Base-by-base conservation (phyloP, 2,329 filamentous ascomycete species). In the Ophiostoma perfectum region DNA sequence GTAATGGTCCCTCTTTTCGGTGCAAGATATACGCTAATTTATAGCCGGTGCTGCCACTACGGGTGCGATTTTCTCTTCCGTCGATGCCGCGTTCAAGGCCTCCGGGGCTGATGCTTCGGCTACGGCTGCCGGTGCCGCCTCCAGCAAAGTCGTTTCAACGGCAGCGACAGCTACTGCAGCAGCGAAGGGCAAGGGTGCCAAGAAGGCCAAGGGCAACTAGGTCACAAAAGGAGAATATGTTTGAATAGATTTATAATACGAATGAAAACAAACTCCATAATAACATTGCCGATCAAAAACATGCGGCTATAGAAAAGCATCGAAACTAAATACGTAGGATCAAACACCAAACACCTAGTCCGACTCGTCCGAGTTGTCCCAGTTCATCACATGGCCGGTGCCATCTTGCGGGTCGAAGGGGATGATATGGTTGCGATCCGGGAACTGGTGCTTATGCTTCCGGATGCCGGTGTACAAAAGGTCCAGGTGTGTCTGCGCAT, bases 401-500 rank as follows among this genome's bases (percentile, higher is more conserved):
- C 4, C 7, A 3, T 42, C 38, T 8, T 18, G 8, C 8, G 27
- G 27, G 27, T 18, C 16, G 6, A 42, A 63, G 3, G 60, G 60
- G 8, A 63, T 63, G 16, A 63, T 18, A 16, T 11, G 7, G 1
- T 44, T 18, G 3, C 60, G 38, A 4, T 42, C 6, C 7, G 58
- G 58, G 58, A 62, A 82, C 9, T 78, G 39, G 41, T 65, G 18
- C 7, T 41, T 62, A 49, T 42, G 52, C 7, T 4, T 2, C 11
- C 60, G 60, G 1, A 47, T 6, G 7, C 68, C 65, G 5, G 3
- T 11, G 27, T 38, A 52, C 27, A 69, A n/a, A 3, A 67, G 1
- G 6, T 16, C 38, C 8, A 44, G 14, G 5, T 58, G 9, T 5
- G 9, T 18, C 6, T 49, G 36, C 7, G 65, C 27, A 11, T 47